Evolutionary conservation across 352 stramenopile genomes (phyloP).

Genomic region (Globisporangium carolinianum): DNA sequence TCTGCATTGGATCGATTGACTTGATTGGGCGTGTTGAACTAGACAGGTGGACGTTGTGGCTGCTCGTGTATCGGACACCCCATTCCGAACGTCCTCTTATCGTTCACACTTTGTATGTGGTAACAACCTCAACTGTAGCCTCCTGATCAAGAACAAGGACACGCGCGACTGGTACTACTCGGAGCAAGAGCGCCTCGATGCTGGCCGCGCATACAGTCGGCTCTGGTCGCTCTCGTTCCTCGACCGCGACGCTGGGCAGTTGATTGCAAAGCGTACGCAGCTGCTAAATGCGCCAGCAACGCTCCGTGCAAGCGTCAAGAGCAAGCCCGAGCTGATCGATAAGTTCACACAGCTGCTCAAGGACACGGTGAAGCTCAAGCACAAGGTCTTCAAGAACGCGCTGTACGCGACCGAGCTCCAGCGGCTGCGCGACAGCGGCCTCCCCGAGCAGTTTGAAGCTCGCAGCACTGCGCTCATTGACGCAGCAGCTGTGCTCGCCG

Average conservation of each 20-base stretch:
- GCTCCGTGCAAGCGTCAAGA: constrained; percentile 53
- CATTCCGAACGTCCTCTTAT: too few relatives aligned
- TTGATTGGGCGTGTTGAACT: not conserved
- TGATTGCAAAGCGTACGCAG: constrained; percentile 69
- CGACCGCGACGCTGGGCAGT: constrained; percentile 59
- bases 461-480: constrained; percentile 58
- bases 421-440: constrained; percentile 38
- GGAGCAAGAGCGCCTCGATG: constrained; percentile 72
- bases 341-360: constrained; percentile 85
- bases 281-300: constrained; percentile 67
- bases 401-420: constrained; percentile 50
- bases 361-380: constrained; percentile 80
- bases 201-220: constrained; percentile 64
- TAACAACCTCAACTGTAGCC: constrained; percentile 8
- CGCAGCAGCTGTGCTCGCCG: constrained; percentile 41
- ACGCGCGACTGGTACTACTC: constrained; percentile 82
- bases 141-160: constrained; percentile 87
- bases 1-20: not conserved
- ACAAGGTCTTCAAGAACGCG: constrained; percentile 84
- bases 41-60: not conserved
- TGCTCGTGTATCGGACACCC: not conserved
- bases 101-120: too few relatives aligned
- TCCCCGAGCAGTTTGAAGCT: constrained; percentile 78
- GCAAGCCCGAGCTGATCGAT: constrained; percentile 79
- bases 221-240: constrained; percentile 80